Percentiles rank a stretch among this genome's conserved stretches.
Conservation (phyloP, 2,329 filamentous ascomycete genomes). For the Pezicula carpinea region DNA sequence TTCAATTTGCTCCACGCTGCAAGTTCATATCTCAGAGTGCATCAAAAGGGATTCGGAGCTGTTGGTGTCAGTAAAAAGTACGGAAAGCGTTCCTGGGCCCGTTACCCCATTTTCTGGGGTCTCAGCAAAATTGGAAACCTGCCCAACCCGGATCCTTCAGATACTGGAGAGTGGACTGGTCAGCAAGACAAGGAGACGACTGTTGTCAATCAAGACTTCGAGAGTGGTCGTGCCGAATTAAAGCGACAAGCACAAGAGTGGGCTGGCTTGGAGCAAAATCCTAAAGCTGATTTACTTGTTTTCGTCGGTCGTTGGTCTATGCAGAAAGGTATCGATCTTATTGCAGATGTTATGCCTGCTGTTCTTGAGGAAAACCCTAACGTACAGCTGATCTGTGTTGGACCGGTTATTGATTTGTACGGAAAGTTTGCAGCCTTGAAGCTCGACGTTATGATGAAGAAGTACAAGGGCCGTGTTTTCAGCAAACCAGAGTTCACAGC, state of each 20-base stretch:
- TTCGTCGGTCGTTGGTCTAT: constrained; percentile 67
- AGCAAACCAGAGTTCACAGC: constrained; percentile 65
- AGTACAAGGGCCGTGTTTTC: constrained; percentile 61
- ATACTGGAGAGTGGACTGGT: constrained; percentile 55
- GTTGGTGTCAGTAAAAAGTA: constrained; percentile 66
- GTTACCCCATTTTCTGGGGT: constrained; percentile 64
- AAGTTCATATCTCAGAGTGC: constrained; percentile 59
- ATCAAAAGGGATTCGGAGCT: constrained; percentile 62
- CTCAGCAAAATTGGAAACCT: constrained; percentile 63
- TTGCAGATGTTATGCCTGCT: constrained; percentile 63
- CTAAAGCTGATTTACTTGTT: constrained; percentile 60
- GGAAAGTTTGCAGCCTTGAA: constrained; percentile 65
- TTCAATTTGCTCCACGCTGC: constrained; percentile 48
- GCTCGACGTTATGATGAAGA: constrained; percentile 57
- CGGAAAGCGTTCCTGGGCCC: constrained; percentile 59
- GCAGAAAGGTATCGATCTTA: constrained; percentile 65
- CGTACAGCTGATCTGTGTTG: constrained; percentile 58
- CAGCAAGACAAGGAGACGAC: constrained; percentile 34
- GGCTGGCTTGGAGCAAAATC: constrained; percentile 58
- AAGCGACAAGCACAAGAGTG: constrained; percentile 58
- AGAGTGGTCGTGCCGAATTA: background rate
- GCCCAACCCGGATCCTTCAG: constrained; percentile 61
- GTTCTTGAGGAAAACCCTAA: constrained; percentile 56
- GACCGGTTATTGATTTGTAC: constrained; percentile 65
- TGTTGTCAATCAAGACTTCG: constrained; percentile 1